Evolutionary conservation across 2,329 filamentous ascomycete species (phyloP).

Genomic region (Furcasterigmium furcatum): DNA sequence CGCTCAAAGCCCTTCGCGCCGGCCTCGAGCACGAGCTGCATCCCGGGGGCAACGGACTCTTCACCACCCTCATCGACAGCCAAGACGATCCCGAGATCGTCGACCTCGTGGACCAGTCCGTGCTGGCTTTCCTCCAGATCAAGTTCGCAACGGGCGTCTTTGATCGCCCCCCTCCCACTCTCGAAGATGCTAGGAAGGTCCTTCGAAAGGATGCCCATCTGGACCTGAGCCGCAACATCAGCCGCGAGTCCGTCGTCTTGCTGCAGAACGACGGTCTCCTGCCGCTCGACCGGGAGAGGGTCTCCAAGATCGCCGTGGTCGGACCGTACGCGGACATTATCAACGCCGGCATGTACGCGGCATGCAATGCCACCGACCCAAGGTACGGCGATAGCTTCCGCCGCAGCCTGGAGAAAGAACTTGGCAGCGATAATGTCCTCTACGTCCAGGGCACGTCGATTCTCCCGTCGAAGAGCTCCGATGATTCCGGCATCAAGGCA

Average conservation of each 20-base stretch:
- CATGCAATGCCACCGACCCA: slow-evolving; percentile 14
- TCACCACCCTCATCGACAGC: slow-evolving; percentile 16
- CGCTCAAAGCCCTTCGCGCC: slow-evolving; percentile 17
- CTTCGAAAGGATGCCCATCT: slow-evolving; percentile 12
- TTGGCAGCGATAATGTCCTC: slow-evolving; percentile 16
- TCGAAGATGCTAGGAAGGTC: slow-evolving; percentile 10
- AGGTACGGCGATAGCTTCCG: slow-evolving; percentile 15
- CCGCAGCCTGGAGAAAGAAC: slow-evolving; percentile 11
- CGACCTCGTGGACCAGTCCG: slow-evolving; percentile 19
- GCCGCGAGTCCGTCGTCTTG: slow-evolving; percentile 16
- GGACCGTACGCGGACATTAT: slow-evolving; percentile 16
- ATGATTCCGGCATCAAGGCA: slow-evolving; percentile 7
- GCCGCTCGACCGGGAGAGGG: slow-evolving; percentile 5
- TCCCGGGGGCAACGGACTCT: slow-evolving; percentile 16
- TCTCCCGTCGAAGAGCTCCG: slow-evolving; percentile 12
- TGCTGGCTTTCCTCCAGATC: slow-evolving; percentile 19
- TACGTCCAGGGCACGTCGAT: slow-evolving; percentile 13
- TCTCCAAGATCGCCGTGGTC: slow-evolving; percentile 12
- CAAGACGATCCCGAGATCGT: slow-evolving; percentile 16
- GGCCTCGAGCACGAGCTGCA: slow-evolving; percentile 23
- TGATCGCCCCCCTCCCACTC: slow-evolving; percentile 17
- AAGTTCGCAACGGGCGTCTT: slow-evolving; percentile 24
- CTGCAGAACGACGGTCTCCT: slow-evolving; percentile 15
- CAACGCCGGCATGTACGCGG: slow-evolving; percentile 16
- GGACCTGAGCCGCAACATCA: slow-evolving; percentile 14